Percentiles rank a stretch among this genome's conserved stretches.
phyloP scores from a whole-genome alignment of 2,329 filamentous ascomycete genomes.

The Aspergillus intermedius region DNA sequence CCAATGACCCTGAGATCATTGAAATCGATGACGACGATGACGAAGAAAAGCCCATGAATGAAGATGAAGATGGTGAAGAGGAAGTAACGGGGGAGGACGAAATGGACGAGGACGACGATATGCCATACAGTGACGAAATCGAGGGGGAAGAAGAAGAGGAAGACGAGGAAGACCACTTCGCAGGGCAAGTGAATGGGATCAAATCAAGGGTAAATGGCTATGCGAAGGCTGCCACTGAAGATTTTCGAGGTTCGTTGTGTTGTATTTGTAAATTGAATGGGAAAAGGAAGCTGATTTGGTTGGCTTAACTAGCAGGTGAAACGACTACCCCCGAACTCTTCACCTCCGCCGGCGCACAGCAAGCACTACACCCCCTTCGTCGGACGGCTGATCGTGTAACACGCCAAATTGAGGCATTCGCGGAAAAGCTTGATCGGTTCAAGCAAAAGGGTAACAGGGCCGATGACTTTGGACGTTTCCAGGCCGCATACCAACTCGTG shows the following conservation, averaged over 20 bases:
- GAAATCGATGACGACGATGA: slow-evolving; percentile 32
- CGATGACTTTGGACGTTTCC: slow-evolving; percentile 50
- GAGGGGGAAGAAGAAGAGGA: slow-evolving; percentile 22
- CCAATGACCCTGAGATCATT: slow-evolving; percentile 31
- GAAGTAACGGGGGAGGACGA: slow-evolving; percentile 20
- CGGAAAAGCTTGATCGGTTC: slow-evolving; percentile 73
- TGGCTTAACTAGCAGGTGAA: slow-evolving; percentile 7
- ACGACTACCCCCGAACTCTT: slow-evolving; percentile 28
- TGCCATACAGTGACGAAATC: slow-evolving; percentile 14
- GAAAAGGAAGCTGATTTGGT: slow-evolving; percentile 7
- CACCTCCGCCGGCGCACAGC: slow-evolving; percentile 42
- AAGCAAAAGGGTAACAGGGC: slow-evolving; percentile 46
- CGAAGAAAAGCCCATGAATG: slow-evolving; percentile 16
- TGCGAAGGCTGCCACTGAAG: slow-evolving; percentile 1
- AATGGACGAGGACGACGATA: slow-evolving; percentile 18
- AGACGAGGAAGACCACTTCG: slow-evolving; percentile 20
- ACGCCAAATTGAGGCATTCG: slow-evolving; percentile 80
- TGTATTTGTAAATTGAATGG: not conserved
- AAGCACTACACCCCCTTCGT: slow-evolving; percentile 55
- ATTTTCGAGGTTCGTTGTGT: slow-evolving; percentile 9
- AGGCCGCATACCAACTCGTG: slow-evolving; percentile 62
- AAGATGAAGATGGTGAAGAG: slow-evolving; percentile 18
- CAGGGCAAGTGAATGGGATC: slow-evolving; percentile 19
- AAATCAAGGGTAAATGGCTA: slow-evolving; percentile 13
- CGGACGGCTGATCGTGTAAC: slow-evolving; percentile 63